Evolutionary conservation across 805 yeast species (phyloP).

Genomic region (Blastobotrys attinorum): DNA sequence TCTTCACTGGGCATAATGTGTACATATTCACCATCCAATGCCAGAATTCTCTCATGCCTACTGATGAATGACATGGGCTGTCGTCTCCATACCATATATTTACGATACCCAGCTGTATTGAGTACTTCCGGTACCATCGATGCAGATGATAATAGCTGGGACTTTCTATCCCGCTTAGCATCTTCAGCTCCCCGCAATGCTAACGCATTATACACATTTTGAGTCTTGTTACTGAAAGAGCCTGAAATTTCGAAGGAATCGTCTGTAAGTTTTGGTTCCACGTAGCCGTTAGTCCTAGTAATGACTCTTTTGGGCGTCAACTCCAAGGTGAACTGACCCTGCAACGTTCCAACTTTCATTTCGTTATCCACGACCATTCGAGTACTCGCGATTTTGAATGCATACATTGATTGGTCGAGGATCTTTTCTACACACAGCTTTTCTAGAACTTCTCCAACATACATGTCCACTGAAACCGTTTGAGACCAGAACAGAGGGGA

Average conservation of each 20-base stretch:
- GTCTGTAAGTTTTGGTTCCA: slow-evolving; percentile 23
- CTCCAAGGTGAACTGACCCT: slow-evolving; percentile 36
- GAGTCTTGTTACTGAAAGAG: slow-evolving; percentile 4
- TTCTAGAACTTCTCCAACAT: slow-evolving; percentile 22
- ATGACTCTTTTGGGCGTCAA: slow-evolving; percentile 37
- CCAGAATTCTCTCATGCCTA: slow-evolving; percentile 73
- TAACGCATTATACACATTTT: slow-evolving; percentile 9
- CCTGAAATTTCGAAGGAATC: slow-evolving; percentile 21
- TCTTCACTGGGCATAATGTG: slow-evolving; percentile 84
- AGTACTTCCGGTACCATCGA: slow-evolving; percentile 15
- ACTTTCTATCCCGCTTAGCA: slow-evolving; percentile 1
- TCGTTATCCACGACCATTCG: slow-evolving; percentile 15
- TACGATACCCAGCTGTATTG: slow-evolving; percentile 55
- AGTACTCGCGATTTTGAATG: slow-evolving; percentile 27
- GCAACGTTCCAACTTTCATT: slow-evolving; percentile 33
- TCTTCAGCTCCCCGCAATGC: slow-evolving; percentile 12
- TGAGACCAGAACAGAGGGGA: slow-evolving; percentile 24
- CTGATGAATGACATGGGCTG: slow-evolving; percentile 78
- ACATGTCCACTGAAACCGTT: slow-evolving; percentile 15
- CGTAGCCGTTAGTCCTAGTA: slow-evolving; percentile 24
- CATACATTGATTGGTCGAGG: slow-evolving; percentile 26
- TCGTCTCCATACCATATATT: slow-evolving; percentile 82
- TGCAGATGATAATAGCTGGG: neutral
- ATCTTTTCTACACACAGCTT: slow-evolving; percentile 25
- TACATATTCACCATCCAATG: slow-evolving; percentile 90